These are phyloP conservation scores for Yarrowia sp. DNA, from an alignment of 805 yeast species.

Conservation along the genomic window DNA sequence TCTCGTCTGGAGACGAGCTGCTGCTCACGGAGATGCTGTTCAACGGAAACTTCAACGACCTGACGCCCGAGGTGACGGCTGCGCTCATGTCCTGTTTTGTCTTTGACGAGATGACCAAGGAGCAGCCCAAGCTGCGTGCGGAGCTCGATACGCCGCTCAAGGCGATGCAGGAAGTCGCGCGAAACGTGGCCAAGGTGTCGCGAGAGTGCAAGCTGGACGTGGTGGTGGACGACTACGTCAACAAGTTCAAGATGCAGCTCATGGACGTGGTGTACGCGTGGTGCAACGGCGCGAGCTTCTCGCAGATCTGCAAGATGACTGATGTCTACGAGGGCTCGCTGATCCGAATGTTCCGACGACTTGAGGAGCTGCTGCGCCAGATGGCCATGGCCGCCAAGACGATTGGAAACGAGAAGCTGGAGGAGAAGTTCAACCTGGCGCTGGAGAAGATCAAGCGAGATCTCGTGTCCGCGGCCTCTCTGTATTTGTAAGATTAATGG, in stretches of 20 bases:
- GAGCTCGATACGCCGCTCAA: constrained; percentile 91
- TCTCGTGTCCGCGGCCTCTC: constrained; percentile 92
- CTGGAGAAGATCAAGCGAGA: constrained; percentile 88
- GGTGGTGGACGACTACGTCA: constrained; percentile 88
- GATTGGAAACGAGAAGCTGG: constrained; percentile 84
- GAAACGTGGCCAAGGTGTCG: constrained; percentile 82
- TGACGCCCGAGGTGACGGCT: constrained; percentile 87
- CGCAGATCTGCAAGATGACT: constrained; percentile 97
- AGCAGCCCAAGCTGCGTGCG: constrained; percentile 79
- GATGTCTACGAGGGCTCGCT: constrained; percentile 97
- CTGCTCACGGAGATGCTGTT: constrained; percentile 92
- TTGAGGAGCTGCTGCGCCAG: constrained; percentile 91
- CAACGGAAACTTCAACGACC: constrained; percentile 90
- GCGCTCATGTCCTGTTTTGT: constrained; percentile 91
- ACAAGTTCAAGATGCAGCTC: constrained; percentile 83
- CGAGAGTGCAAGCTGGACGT: constrained; percentile 88
- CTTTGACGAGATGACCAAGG: constrained; percentile 90
- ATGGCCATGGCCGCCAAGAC: constrained; percentile 88
- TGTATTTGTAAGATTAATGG: constrained; percentile 51
- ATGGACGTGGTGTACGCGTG: constrained; percentile 97
- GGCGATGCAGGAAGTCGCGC: constrained; percentile 86
- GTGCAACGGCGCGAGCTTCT: constrained; percentile 95
- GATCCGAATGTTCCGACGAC: constrained; percentile 89
- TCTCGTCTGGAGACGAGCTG: constrained; percentile 72
- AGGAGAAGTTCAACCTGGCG: constrained; percentile 84